Conservation (phyloP, 768 basidiomycete genomes). For the Mycena pura region DNA sequence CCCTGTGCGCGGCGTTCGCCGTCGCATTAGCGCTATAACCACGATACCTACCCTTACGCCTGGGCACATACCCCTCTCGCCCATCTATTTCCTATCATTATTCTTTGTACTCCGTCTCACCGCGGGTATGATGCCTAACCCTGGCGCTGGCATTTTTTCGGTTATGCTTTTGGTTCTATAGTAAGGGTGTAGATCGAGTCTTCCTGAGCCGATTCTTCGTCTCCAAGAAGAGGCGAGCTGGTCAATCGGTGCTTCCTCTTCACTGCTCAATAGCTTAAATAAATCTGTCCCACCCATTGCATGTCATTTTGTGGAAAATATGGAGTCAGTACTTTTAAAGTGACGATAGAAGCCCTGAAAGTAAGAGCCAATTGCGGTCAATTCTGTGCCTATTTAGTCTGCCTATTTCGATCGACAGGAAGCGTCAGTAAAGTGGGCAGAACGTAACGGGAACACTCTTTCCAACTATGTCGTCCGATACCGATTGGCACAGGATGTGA, state of each 20-base stretch:
- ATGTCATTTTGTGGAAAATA: no score
- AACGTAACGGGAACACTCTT: conserved; percentile 2
- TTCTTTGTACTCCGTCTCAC: conserved; percentile 17
- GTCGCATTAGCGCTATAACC: conserved; percentile 32
- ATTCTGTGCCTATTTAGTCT: no score
- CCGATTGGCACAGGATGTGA: conserved; percentile 37
- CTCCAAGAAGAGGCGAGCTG: conserved; percentile 27
- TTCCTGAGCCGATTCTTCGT: conserved; percentile 23
- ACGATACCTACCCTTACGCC: conserved; percentile 30
- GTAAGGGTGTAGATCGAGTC: conserved; percentile 26
- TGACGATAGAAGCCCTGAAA: no score
- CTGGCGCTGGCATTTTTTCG: conserved; percentile 25
- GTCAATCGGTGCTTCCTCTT: conserved; percentile 25
- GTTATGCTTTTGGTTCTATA: conserved; percentile 18
- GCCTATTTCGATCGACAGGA: not conserved
- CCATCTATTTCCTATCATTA: conserved; percentile 20
- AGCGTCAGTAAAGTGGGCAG: not conserved
- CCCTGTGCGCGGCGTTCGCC: conserved; percentile 48
- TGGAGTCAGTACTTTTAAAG: not conserved
- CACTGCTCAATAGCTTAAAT: conserved; percentile 26
- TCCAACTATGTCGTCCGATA: conserved; percentile 24
- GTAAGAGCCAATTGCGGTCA: no score
- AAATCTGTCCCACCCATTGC: not conserved
- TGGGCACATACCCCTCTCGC: conserved; percentile 19
- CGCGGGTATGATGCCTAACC: conserved; percentile 22